These are phyloP conservation scores for Mediolabrus comicus DNA, from an alignment of 108 stramenopile species.

Conservation along the genomic window DNA sequence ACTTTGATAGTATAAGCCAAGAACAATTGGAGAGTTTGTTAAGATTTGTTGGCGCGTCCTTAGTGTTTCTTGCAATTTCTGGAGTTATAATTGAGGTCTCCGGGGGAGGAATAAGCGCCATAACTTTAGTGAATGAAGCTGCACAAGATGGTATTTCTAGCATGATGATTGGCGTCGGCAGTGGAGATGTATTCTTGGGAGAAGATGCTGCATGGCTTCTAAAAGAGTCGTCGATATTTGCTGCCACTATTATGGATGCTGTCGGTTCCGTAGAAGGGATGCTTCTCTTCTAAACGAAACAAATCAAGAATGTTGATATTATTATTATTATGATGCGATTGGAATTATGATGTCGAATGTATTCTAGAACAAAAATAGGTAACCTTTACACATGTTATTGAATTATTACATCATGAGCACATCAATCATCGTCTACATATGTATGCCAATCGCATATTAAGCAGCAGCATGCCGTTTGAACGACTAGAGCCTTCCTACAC, in stretches of 20 bases:
- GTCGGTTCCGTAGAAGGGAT: constrained; percentile 25
- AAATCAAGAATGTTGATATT: background rate
- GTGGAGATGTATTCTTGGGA: constrained; percentile 16
- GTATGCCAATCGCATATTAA: too few relatives aligned
- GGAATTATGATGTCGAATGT: too few relatives aligned
- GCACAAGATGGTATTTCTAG: constrained; percentile 8
- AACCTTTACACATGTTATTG: too few relatives aligned
- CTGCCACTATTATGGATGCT: constrained; percentile 2
- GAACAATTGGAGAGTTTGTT: constrained; percentile 11
- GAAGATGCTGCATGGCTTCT: constrained; percentile 28
- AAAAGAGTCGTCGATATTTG: constrained; percentile 10
- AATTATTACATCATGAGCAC: too few relatives aligned
- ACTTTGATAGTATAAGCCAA: background rate
- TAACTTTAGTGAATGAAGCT: constrained; percentile 10
- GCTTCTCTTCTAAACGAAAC: background rate
- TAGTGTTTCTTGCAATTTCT: background rate
- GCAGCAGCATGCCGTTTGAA: too few relatives aligned
- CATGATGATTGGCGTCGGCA: constrained; percentile 6
- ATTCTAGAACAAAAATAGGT: too few relatives aligned
- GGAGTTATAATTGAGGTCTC: constrained; percentile 2
- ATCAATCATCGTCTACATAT: too few relatives aligned
- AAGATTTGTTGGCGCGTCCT: background rate
- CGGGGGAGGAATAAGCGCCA: constrained; percentile 10
- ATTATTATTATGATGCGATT: too few relatives aligned
- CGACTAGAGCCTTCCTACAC: too few relatives aligned